phyloP scores from a whole-genome alignment of 2,329 filamentous ascomycete genomes.

The Bipolaris victoriae region DNA sequence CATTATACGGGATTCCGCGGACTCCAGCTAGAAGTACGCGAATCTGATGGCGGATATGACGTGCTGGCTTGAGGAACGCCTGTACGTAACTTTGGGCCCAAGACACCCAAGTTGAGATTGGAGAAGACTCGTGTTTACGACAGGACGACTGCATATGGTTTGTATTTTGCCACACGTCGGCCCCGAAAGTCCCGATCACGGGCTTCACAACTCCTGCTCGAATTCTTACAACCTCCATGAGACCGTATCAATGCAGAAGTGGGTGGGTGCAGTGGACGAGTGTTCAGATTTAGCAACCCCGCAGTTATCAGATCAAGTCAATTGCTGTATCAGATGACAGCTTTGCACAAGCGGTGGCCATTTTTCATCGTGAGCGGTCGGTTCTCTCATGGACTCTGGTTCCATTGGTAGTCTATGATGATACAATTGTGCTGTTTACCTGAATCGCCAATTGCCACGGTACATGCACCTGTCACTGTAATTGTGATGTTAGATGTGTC shows the following conservation, averaged over 20 bases:
- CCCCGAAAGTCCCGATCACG: neutral
- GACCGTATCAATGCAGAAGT: neutral
- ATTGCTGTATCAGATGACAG: neutral
- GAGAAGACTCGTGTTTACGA: neutral
- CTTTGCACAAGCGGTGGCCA: neutral
- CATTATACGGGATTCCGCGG: constrained; percentile 4
- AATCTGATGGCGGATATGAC: neutral
- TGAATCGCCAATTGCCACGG: neutral
- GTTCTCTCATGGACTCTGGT: neutral
- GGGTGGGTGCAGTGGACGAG: neutral
- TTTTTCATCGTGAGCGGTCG: neutral
- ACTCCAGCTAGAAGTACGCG: neutral
- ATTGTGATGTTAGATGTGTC: neutral
- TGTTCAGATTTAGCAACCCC: neutral
- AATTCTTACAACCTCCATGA: neutral
- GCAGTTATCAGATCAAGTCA: neutral
- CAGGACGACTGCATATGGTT: too few species aligned
- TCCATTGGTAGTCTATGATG: neutral
- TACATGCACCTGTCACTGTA: neutral
- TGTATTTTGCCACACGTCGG: neutral
- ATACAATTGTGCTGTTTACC: neutral
- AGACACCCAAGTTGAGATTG: neutral
- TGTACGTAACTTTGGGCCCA: neutral
- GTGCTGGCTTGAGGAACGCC: neutral
- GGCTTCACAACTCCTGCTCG: neutral